phyloP scores from a whole-genome alignment of 2,329 filamentous ascomycete genomes.

The Aureobasidium sp. region DNA sequence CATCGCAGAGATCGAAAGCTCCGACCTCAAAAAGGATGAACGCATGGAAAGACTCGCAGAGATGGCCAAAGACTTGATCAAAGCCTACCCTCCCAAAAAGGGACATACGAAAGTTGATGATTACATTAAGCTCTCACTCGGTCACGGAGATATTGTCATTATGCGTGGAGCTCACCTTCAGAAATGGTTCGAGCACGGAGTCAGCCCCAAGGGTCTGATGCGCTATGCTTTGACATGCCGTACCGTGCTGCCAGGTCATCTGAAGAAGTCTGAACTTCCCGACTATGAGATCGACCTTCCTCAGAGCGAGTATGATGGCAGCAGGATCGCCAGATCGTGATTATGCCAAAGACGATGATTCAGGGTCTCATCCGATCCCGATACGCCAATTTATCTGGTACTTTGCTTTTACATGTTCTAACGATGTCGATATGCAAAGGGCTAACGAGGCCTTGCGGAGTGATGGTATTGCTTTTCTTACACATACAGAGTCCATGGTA shows the following conservation, averaged over 20 bases:
- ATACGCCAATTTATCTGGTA: not conserved
- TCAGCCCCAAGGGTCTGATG: constrained; percentile 45
- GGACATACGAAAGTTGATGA: constrained; percentile 22
- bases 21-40: constrained; percentile 20
- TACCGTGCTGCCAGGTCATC: constrained; percentile 41
- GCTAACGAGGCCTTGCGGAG: not conserved
- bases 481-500: not conserved
- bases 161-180: constrained; percentile 58
- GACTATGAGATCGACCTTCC: constrained; percentile 33
- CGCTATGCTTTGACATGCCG: constrained; percentile 53
- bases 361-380: not conserved
- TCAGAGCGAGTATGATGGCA: constrained; percentile 32
- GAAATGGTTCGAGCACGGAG: constrained; percentile 52
- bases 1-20: constrained; percentile 25
- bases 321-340: constrained; percentile 13
- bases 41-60: constrained; percentile 25
- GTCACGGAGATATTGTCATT: constrained; percentile 58
- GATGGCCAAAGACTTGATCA: constrained; percentile 33
- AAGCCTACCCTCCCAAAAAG: constrained; percentile 21
- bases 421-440: not conserved
- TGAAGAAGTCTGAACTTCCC: constrained; percentile 35
- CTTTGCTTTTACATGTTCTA: not conserved
- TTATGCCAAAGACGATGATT: not conserved
- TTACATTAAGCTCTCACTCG: constrained; percentile 42
- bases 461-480: constrained; percentile 1